These are phyloP conservation scores for Vaccinium vitisidaea DNA, from an alignment of 148 eudicot species.

Conservation along the genomic window DNA sequence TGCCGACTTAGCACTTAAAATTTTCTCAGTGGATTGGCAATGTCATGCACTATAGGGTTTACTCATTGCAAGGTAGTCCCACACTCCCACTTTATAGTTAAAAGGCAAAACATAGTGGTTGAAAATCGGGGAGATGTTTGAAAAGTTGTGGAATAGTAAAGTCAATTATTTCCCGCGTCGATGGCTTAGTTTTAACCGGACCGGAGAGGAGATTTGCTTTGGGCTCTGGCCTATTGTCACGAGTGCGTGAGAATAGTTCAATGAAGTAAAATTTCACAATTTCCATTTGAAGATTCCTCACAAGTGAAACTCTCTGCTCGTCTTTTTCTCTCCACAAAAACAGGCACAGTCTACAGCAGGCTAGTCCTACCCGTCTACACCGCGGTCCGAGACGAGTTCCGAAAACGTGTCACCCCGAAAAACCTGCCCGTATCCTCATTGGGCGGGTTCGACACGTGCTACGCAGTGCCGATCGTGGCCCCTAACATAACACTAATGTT, in stretches of 20 bases:
- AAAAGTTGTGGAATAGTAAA: no score
- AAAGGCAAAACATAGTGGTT: neutral
- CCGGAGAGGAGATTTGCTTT: no score
- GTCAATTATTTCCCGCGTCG: no score
- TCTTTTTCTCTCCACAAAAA: neutral
- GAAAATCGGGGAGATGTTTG: neutral
- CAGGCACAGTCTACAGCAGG: slow-evolving; percentile 72
- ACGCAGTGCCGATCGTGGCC: slow-evolving; percentile 41
- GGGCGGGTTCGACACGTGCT: slow-evolving; percentile 90
- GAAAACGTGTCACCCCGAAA: slow-evolving; percentile 39
- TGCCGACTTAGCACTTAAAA: no score
- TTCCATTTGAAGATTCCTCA: no score
- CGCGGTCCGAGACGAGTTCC: slow-evolving; percentile 63
- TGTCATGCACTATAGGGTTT: neutral
- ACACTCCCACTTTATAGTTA: neutral
- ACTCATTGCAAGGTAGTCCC: neutral
- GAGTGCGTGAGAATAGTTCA: no score
- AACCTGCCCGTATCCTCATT: slow-evolving; percentile 51
- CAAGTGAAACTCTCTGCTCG: no score
- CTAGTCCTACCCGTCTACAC: slow-evolving; percentile 57
- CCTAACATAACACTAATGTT: slow-evolving; percentile 75
- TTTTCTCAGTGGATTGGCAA: no score
- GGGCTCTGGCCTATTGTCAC: no score
- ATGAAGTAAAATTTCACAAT: no score
- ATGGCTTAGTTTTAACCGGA: no score